Percentiles rank a stretch among this genome's conserved stretches.
These are phyloP conservation scores for Conidiobolus coronatus DNA, from an alignment of 371 early-diverging fungal species.

Conservation along the genomic window DNA sequence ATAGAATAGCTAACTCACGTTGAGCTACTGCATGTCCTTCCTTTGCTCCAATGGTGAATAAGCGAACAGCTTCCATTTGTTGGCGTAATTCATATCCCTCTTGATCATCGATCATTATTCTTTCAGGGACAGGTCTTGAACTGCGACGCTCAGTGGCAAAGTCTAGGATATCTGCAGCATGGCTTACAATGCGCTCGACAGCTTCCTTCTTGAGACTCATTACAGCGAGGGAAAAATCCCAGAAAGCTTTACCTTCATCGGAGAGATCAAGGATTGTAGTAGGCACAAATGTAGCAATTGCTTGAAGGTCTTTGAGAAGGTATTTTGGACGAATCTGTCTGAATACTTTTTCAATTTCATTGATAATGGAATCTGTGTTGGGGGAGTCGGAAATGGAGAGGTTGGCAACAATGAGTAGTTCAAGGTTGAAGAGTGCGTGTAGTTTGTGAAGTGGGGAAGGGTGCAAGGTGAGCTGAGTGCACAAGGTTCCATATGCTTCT, in stretches of 20 bases:
- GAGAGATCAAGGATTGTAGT: conserved; percentile 13
- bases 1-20: conserved; percentile 15
- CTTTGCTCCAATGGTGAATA: conserved; percentile 19
- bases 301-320: conserved; percentile 15
- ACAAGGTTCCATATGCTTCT: conserved; percentile 10
- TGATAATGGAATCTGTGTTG: conserved; percentile 17
- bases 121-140: background rate
- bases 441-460: conserved; percentile 16
- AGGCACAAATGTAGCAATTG: conserved; percentile 15
- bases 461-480: conserved; percentile 10
- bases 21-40: conserved; percentile 15
- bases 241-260: conserved; percentile 17
- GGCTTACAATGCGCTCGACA: conserved; percentile 11
- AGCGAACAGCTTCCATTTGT: conserved; percentile 15
- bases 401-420: conserved; percentile 14
- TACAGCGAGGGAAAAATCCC: conserved; percentile 15
- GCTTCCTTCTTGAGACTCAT: conserved; percentile 15
- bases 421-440: conserved; percentile 13
- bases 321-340: conserved; percentile 11
- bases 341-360: conserved; percentile 15
- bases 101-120: background rate
- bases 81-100: conserved; percentile 10
- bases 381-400: conserved; percentile 8
- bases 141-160: conserved; percentile 2
- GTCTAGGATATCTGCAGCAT: conserved; percentile 11